Evolutionary conservation across 116 monocot genomes (phyloP), one percentile per base, ranked within the genome.

Genomic region (Cymodocea nodosa): DNA sequence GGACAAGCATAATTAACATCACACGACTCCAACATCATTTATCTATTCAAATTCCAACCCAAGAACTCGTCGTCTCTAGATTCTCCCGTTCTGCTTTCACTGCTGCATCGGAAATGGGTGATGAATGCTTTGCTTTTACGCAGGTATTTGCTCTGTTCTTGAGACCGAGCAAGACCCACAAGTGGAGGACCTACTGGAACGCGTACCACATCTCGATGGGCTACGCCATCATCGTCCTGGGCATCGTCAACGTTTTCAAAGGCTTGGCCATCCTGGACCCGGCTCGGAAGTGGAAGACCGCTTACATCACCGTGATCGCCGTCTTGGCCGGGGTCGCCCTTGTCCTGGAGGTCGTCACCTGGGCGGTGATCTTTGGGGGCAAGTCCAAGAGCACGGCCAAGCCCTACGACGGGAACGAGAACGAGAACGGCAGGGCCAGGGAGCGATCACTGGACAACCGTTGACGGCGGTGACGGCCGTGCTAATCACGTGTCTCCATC

Each of bases 131-230:
- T n/a, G n/a, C n/a, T n/a, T 13, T 49, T 60, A 0, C 12, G 6
- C 71, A 93, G 93, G 11, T 89, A 13, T 84, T 84, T 44, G 94
- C 94, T 0, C 70, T 94, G 40, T 66, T 94, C 15, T 52, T 89
- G 62, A 80, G 89, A 70, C 94, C 94, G 3, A 75, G 73, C 55
- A 94, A 89, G 78, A 77, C 82, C 30, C 82, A 86, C 78, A 86
- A 94, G 73, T 73, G 70, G 60, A 81, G 94, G n/a, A 50, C 73
- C 54, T 86, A 75, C 77, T 94, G 94, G 94, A 86, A 86, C 54
- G 76, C 79, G 13, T 94, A 89, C 80, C 94, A 86, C 68, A 70
- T 76, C 60, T 35, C 61, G 1, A 71, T 84, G 0, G 94, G 89
- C 17, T 87, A 87, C 68, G 30, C 71, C 0, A 83, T 92, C 20